These are phyloP conservation scores for Talaromyces adpressus DNA, from an alignment of 495 filamentous ascomycete genomes.

Conservation along the genomic window DNA sequence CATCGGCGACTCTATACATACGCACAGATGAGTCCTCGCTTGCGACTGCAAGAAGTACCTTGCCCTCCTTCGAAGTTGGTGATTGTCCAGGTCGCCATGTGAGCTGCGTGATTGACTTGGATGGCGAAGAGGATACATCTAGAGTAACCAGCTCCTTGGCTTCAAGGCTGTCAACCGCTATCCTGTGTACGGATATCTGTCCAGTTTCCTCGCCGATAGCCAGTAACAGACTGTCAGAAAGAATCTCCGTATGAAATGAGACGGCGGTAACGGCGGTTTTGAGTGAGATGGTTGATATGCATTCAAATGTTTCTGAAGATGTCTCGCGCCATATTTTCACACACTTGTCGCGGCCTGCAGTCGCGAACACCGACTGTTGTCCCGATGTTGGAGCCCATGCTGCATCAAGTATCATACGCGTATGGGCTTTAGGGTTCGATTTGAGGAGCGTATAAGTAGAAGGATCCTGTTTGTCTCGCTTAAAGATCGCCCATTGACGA, in stretches of 20 bases:
- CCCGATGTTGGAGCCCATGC: conserved; percentile 63
- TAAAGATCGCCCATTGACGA: conserved; percentile 80
- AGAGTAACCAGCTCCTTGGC: conserved; percentile 33
- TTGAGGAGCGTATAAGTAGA: conserved; percentile 47
- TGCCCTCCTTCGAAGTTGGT: neutral
- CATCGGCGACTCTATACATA: conserved; percentile 52
- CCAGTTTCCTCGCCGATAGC: conserved; percentile 58
- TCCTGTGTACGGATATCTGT: conserved; percentile 29
- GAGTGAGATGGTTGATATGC: conserved; percentile 46
- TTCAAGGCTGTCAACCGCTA: conserved; percentile 36
- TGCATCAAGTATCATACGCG: conserved; percentile 81
- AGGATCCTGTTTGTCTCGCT: conserved; percentile 31
- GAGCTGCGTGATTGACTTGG: conserved; percentile 66
- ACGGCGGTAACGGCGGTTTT: conserved; percentile 68
- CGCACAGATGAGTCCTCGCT: conserved; percentile 79
- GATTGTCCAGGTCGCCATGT: conserved; percentile 59
- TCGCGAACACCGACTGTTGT: conserved; percentile 56
- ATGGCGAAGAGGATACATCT: conserved; percentile 47
- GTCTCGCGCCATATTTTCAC: conserved; percentile 67
- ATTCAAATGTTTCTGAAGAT: conserved; percentile 26
- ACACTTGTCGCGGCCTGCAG: conserved; percentile 78
- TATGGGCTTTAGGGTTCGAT: conserved; percentile 75
- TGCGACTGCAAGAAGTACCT: conserved; percentile 62
- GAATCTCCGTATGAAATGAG: conserved; percentile 46
- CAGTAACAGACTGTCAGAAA: conserved; percentile 42